Conservation (phyloP, 2,329 filamentous ascomycete species). For the Diaporthe sp. region DNA sequence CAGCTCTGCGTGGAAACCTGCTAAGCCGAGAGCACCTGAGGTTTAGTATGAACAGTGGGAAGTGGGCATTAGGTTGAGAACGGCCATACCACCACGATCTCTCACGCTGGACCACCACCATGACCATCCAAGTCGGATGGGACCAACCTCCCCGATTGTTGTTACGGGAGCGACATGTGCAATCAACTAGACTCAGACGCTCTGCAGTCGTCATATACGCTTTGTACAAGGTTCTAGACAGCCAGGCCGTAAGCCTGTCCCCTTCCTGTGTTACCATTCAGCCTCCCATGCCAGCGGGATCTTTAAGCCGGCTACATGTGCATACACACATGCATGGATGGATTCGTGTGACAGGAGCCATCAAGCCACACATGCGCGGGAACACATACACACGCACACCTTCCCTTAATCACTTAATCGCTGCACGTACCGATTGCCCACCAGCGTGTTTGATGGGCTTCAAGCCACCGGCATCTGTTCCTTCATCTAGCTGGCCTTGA, state of each 20-base stretch:
- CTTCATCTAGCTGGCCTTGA: too few relatives aligned
- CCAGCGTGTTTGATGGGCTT: conserved; percentile 3
- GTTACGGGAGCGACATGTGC: neutral
- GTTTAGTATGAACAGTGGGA: neutral
- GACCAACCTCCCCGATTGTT: too few relatives aligned
- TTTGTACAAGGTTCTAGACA: neutral
- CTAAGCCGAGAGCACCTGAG: too few relatives aligned
- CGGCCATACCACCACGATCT: neutral
- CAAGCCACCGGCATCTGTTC: neutral
- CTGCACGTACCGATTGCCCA: neutral
- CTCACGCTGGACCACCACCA: neutral
- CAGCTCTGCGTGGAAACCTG: too few relatives aligned
- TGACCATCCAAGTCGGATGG: neutral
- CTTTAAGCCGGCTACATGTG: neutral
- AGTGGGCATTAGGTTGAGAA: neutral
- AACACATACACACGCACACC: neutral
- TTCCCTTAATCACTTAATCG: neutral
- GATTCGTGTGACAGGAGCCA: neutral
- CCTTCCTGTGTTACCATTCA: neutral
- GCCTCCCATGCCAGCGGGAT: neutral
- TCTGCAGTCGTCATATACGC: neutral
- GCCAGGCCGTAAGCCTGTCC: neutral
- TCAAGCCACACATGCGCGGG: neutral
- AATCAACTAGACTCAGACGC: neutral
- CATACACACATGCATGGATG: neutral